A percentile compares a stretch with the other conserved stretches of the same genome.
Evolutionary conservation across 192 early-diverging fungal species (phyloP).

Genomic region (Mortierella alpina): DNA sequence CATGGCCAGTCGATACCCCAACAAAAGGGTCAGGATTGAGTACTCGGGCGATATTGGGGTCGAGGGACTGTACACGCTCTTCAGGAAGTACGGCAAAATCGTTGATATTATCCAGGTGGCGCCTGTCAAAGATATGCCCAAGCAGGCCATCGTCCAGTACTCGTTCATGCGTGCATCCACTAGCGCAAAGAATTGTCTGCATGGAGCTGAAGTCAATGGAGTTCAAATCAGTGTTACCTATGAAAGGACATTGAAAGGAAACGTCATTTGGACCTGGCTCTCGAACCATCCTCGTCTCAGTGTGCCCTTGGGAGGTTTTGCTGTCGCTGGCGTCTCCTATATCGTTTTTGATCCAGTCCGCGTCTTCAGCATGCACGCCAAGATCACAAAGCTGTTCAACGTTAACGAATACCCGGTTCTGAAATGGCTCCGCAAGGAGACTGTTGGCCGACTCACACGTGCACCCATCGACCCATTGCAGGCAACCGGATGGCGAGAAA

Average conservation of each 20-base stretch:
- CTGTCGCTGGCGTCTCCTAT: constrained; percentile 83
- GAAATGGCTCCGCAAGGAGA: constrained; percentile 68
- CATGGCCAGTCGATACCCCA: constrained; percentile 67
- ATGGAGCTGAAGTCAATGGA: constrained; percentile 78
- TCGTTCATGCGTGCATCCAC: constrained; percentile 84
- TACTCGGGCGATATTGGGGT: constrained; percentile 33
- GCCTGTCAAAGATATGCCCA: constrained; percentile 77
- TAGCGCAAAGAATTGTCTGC: constrained; percentile 91
- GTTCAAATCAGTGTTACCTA: constrained; percentile 74
- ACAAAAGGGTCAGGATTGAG: constrained; percentile 40
- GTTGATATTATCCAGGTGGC: constrained; percentile 77
- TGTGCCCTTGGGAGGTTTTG: constrained; percentile 80
- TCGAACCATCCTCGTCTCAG: constrained; percentile 81
- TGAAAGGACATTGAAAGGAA: constrained; percentile 67
- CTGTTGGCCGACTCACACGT: constrained; percentile 57
- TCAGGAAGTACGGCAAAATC: constrained; percentile 86
- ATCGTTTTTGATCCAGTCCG: constrained; percentile 93
- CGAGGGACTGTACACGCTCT: constrained; percentile 76
- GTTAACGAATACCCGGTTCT: constrained; percentile 70
- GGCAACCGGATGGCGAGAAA: constrained; percentile 64
- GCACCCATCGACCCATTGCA: constrained; percentile 32
- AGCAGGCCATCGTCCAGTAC: constrained; percentile 86
- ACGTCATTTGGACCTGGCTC: constrained; percentile 72
- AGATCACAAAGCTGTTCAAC: constrained; percentile 84
- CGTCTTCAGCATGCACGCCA: constrained; percentile 88